Percentiles rank a stretch among this genome's conserved stretches.
These are phyloP conservation scores for Effrenium voratum DNA, from an alignment of 73 alveolate species.

Conservation along the genomic window DNA sequence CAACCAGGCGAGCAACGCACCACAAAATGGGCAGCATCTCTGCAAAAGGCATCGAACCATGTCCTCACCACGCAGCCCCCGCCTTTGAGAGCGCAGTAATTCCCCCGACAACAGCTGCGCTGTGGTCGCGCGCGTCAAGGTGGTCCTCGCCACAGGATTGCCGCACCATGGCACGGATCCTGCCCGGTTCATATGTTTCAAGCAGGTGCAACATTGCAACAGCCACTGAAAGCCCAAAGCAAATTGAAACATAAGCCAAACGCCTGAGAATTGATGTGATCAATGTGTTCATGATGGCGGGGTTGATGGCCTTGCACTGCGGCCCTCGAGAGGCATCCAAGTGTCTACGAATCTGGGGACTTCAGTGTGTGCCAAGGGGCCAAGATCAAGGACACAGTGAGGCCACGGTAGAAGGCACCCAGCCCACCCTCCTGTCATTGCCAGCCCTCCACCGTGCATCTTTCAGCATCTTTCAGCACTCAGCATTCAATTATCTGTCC, in stretches of 20 bases:
- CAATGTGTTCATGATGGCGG: constrained; percentile 83
- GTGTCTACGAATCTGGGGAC: background rate
- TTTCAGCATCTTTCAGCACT: too few relatives aligned
- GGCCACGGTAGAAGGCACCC: constrained; percentile 93
- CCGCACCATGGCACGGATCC: constrained; percentile 48
- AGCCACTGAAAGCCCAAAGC: background rate
- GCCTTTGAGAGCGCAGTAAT: constrained; percentile 46
- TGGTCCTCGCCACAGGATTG: constrained; percentile 43
- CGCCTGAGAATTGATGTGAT: constrained; percentile 68
- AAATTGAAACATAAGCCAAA: background rate
- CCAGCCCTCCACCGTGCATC: background rate
- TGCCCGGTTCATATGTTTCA: background rate
- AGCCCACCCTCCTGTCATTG: constrained; percentile 51
- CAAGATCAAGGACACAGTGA: constrained; percentile 73
- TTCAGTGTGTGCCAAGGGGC: background rate
- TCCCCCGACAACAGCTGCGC: constrained; percentile 62
- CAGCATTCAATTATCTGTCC: background rate
- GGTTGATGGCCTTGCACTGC: constrained; percentile 41
- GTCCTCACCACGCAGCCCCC: background rate
- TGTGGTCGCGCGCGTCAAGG: constrained; percentile 26
- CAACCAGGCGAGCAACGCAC: background rate
- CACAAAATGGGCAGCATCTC: background rate
- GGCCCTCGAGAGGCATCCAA: background rate
- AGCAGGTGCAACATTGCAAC: background rate
- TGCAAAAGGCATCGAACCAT: background rate